These are phyloP conservation scores for Metschnikowia cerradonensis DNA, from an alignment of 805 yeast genomes.

Conservation along the genomic window DNA sequence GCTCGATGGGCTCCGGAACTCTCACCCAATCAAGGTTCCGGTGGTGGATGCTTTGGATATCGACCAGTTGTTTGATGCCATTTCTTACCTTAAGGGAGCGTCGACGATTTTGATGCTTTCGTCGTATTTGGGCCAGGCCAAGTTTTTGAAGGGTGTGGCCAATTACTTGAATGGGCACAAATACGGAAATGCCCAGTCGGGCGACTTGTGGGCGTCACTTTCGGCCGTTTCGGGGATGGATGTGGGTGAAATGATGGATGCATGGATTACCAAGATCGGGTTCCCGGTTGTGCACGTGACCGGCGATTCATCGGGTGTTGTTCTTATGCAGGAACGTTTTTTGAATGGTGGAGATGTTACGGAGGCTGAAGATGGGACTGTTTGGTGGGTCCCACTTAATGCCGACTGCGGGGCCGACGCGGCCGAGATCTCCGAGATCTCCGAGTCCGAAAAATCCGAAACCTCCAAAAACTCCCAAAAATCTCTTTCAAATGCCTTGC, in stretches of 20 bases:
- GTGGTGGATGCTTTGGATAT: slow-evolving; percentile 76
- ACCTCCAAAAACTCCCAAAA: too few relatives aligned
- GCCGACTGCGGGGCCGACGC: not conserved
- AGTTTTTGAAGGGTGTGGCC: slow-evolving; percentile 70
- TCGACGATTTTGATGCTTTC: slow-evolving; percentile 75
- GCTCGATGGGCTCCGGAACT: slow-evolving; percentile 54
- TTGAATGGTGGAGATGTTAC: slow-evolving; percentile 58
- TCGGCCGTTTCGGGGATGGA: slow-evolving; percentile 61
- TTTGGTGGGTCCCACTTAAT: slow-evolving; percentile 59
- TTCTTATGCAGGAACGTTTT: slow-evolving; percentile 58
- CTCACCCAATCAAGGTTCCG: slow-evolving; percentile 82
- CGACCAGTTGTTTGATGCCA: slow-evolving; percentile 77
- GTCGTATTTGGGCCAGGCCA: slow-evolving; percentile 61
- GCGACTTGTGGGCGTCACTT: slow-evolving; percentile 68
- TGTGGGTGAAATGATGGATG: slow-evolving; percentile 54
- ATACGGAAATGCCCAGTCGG: slow-evolving; percentile 69
- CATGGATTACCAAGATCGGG: slow-evolving; percentile 74
- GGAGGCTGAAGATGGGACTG: slow-evolving; percentile 52
- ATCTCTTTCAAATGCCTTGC: not conserved
- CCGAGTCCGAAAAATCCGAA: not conserved
- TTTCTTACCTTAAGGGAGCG: slow-evolving; percentile 79
- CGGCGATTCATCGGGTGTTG: slow-evolving; percentile 22
- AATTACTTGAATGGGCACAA: slow-evolving; percentile 58
- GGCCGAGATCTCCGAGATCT: not conserved
- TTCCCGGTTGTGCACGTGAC: slow-evolving; percentile 62